Percentiles rank a stretch among this genome's conserved stretches.
phyloP scores from a whole-genome alignment of 352 stramenopile species.

The Elongisporangium undulatum region DNA sequence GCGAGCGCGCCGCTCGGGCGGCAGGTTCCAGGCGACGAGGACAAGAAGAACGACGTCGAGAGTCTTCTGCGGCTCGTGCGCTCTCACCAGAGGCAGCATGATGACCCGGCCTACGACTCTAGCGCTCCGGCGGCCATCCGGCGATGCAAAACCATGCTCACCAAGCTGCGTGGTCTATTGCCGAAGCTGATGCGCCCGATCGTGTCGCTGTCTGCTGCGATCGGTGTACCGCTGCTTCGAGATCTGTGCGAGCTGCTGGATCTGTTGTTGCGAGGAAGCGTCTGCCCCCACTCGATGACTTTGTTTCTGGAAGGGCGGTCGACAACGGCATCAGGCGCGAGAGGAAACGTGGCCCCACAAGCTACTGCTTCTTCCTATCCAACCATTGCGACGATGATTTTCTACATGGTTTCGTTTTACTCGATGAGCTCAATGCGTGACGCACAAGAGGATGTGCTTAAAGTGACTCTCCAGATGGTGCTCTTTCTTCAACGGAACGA shows the following conservation, averaged over 20 bases:
- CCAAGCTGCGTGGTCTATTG: slow-evolving; percentile 61
- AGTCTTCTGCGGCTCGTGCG: slow-evolving; percentile 39
- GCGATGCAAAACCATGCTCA: slow-evolving; percentile 63
- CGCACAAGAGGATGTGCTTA: slow-evolving; percentile 37
- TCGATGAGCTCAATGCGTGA: slow-evolving; percentile 29
- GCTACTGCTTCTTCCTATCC: slow-evolving; percentile 25
- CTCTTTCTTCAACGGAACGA: slow-evolving; percentile 51
- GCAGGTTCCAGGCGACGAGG: slow-evolving; percentile 9
- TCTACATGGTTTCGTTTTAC: slow-evolving; percentile 75
- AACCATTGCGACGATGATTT: slow-evolving; percentile 56
- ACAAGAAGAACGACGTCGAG: slow-evolving; percentile 47
- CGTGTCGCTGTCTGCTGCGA: slow-evolving; percentile 21
- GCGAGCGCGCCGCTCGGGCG: slow-evolving; percentile 3
- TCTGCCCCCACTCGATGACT: slow-evolving; percentile 57
- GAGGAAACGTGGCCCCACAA: neutral
- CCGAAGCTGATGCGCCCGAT: slow-evolving; percentile 64
- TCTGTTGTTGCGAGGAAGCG: slow-evolving; percentile 31
- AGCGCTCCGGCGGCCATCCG: slow-evolving; percentile 25
- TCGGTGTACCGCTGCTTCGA: slow-evolving; percentile 31
- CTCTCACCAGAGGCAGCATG: slow-evolving; percentile 42
- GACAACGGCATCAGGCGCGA: neutral
- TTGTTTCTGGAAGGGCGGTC: slow-evolving; percentile 40
- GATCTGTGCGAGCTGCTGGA: slow-evolving; percentile 54
- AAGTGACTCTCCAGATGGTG: slow-evolving; percentile 47
- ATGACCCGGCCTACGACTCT: slow-evolving; percentile 34